Evolutionary conservation across 1,284 basidiomycete species (phyloP).

Genomic region (Sphaerobolus stellatus): DNA sequence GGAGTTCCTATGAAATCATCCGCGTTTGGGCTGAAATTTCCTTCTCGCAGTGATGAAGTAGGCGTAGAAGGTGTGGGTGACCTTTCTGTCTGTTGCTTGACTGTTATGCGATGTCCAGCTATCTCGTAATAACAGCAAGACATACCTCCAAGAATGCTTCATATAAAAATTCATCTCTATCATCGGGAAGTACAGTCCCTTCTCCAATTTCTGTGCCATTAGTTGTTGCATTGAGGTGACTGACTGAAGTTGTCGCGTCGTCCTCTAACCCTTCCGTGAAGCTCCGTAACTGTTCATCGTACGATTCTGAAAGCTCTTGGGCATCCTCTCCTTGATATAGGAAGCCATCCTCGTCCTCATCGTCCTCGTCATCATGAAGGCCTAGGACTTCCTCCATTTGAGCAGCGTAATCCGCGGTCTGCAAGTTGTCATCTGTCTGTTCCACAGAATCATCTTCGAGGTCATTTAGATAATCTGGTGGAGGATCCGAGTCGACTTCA

Average conservation of each 20-base stretch:
- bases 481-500: slow-evolving; percentile 1
- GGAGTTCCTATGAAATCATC: slow-evolving; percentile 15
- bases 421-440: neutral
- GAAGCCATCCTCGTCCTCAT: slow-evolving; percentile 61
- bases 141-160: slow-evolving; percentile 11
- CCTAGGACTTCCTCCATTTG: slow-evolving; percentile 73
- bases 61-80: slow-evolving; percentile 47
- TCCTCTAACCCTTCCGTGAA: slow-evolving; percentile 62
- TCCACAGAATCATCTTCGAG: slow-evolving; percentile 30
- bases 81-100: too few species aligned
- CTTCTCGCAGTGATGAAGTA: slow-evolving; percentile 39
- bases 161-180: slow-evolving; percentile 28
- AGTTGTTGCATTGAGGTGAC: slow-evolving; percentile 28
- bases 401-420: slow-evolving; percentile 58
- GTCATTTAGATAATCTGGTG: slow-evolving; percentile 25
- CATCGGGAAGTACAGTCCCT: slow-evolving; percentile 26
- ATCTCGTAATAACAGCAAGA: slow-evolving; percentile 17
- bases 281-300: slow-evolving; percentile 69
- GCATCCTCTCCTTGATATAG: slow-evolving; percentile 72
- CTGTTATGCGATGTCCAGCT: too few species aligned
- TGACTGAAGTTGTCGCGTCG: slow-evolving; percentile 26
- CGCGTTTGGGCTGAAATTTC: slow-evolving; percentile 28
- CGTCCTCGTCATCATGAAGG: slow-evolving; percentile 49
- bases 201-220: slow-evolving; percentile 15
- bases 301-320: slow-evolving; percentile 36